These are phyloP conservation scores for Fusarium caatingaense DNA, from an alignment of 2,329 filamentous ascomycete species.

Conservation along the genomic window DNA sequence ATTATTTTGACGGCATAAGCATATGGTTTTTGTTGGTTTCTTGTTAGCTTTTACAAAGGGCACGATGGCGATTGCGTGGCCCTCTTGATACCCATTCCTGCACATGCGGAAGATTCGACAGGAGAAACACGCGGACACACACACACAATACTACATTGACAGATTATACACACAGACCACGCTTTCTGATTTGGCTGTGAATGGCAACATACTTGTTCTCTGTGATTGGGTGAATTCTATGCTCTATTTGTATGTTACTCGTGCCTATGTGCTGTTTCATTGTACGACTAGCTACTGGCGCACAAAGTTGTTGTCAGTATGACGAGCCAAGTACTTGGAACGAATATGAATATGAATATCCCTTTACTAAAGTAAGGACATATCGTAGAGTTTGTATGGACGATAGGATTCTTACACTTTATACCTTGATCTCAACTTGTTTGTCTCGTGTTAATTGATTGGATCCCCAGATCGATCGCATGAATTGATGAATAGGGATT, in stretches of 20 bases:
- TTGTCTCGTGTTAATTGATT: constrained; percentile 3
- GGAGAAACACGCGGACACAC: constrained; percentile 27
- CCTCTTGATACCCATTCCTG: constrained; percentile 51
- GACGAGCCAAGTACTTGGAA: constrained; percentile 7
- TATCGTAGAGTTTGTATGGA: not conserved
- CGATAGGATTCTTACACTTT: constrained; percentile 2
- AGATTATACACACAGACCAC: constrained; percentile 28
- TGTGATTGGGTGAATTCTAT: constrained; percentile 18
- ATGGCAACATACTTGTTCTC: constrained; percentile 30
- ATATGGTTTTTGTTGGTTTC: constrained; percentile 37
- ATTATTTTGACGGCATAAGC: constrained; percentile 42
- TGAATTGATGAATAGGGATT: not conserved
- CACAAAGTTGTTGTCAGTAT: not conserved
- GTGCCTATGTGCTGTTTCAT: constrained; percentile 1
- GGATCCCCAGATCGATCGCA: not conserved
- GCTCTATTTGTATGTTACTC: constrained; percentile 19
- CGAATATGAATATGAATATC: constrained; percentile 1
- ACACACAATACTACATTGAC: constrained; percentile 22
- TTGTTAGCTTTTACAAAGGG: constrained; percentile 41
- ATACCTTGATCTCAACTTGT: not conserved
- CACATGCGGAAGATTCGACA: constrained; percentile 47
- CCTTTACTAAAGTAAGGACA: constrained; percentile 13
- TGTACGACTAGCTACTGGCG: constrained; percentile 9
- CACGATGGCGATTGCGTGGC: constrained; percentile 48
- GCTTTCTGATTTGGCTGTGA: constrained; percentile 37